phyloP scores from a whole-genome alignment of 306 rosid genomes.

The Fagus sylvatica region DNA sequence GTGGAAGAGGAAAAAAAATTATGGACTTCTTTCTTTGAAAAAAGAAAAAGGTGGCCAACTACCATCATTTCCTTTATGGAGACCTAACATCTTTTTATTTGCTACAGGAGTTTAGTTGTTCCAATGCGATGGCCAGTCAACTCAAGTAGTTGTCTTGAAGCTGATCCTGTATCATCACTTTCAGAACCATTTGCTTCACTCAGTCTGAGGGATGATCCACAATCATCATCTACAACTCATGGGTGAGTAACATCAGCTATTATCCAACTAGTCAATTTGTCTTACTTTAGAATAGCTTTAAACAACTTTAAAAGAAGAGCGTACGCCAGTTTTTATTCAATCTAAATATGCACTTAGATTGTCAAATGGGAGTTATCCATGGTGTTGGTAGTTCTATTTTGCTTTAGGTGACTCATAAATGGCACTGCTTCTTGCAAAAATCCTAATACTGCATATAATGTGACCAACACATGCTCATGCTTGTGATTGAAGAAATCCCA shows the following conservation, averaged over 20 bases:
- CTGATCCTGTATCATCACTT: slow-evolving; percentile 4
- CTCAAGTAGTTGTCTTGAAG: not conserved
- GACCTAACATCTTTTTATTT: not conserved
- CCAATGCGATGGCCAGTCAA: slow-evolving; percentile 43
- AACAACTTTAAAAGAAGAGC: not conserved
- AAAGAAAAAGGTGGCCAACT: not conserved
- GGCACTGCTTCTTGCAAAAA: too few species aligned
- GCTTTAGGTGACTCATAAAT: too few species aligned
- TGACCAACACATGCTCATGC: too few species aligned
- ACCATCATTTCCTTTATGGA: not conserved
- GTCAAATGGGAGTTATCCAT: not conserved
- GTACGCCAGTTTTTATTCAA: not conserved
- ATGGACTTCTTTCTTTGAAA: too few species aligned
- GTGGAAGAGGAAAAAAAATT: too few species aligned
- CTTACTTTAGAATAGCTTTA: not conserved
- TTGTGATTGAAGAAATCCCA: too few species aligned
- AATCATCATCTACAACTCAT: slow-evolving; percentile 6
- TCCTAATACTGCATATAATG: too few species aligned
- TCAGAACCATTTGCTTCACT: slow-evolving; percentile 22
- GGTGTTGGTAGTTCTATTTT: not conserved
- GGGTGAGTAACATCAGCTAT: slow-evolving; percentile 20
- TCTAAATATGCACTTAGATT: not conserved
- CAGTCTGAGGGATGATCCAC: slow-evolving; percentile 1
- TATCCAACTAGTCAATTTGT: not conserved
- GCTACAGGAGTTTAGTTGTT: slow-evolving; percentile 21